Base-by-base conservation (phyloP, 2,329 filamentous ascomycete species). In the Calonectria pteridis region DNA sequence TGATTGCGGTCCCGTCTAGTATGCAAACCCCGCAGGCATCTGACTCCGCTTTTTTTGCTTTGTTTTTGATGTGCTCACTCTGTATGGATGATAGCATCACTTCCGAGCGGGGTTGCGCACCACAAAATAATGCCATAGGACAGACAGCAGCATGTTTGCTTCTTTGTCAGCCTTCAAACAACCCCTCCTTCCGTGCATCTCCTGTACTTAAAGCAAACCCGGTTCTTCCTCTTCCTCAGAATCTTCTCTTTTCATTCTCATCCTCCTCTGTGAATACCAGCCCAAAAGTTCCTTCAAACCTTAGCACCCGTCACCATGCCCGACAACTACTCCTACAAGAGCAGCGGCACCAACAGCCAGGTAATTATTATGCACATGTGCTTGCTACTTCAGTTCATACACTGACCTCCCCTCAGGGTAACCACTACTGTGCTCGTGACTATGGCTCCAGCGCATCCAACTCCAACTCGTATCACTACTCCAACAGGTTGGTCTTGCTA, bases 381-480 rank as follows among this genome's bases (percentile, higher is more conserved):
- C 7, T 50, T 23, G 4, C 16, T 29, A 1, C 18, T 33, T 18
- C 51, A 28, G 3, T 20, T 62, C 7, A 13, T 26, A 33, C 46
- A n/a, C 46, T 66, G 1, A 35, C n/a, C 10, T 11, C 29, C 6
- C 26, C 23, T 4, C 33, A 93, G 92, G 92, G 93, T 75, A 94
- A 94, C 84, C 90, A 91, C 85, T 94, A 91, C 80, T 93, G 91
- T 83, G 83, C 88, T 55, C 91, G 92, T 40, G 90, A 92, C 84
- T 93, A 93, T 77, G 91, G 91, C 74, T 87, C 86, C 75, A 78
- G 83, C 64, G 90, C 88, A 10, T 76, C 87, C 65, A 91, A 92
- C 82, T 83, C 84, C 35, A 93, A 93, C 84, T 84, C 87, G 9
- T 93, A 92, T 82, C 92, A 94, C 81, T 94, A 94, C 82, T 93